These are phyloP conservation scores for Chamaecyparis obtusa DNA, from an alignment of 75 land plant genomes.

Conservation along the genomic window DNA sequence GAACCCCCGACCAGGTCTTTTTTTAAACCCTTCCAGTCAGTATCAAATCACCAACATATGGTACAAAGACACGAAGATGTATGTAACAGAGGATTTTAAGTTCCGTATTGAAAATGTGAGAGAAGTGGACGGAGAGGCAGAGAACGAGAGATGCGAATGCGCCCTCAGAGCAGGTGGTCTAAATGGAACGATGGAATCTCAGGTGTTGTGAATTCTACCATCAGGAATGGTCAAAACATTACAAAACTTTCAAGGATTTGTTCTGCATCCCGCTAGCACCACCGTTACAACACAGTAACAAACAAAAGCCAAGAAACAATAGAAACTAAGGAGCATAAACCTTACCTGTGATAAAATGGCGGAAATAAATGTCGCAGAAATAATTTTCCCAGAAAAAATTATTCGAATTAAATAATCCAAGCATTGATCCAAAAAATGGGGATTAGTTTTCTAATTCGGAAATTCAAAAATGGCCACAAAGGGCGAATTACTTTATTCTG, in stretches of 20 bases:
- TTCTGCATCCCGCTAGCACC: background rate
- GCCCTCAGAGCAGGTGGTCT: background rate
- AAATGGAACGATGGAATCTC: background rate
- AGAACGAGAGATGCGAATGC: background rate
- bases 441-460: too few relatives aligned
- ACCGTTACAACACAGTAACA: background rate
- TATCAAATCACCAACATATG: background rate
- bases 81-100: background rate
- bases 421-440: too few relatives aligned
- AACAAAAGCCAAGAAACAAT: background rate
- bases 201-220: background rate
- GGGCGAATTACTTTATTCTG: too few relatives aligned
- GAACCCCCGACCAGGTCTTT: background rate
- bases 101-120: background rate
- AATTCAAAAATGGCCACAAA: too few relatives aligned
- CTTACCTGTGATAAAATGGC: background rate
- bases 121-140: background rate
- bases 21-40: background rate
- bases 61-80: background rate
- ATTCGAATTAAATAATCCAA: too few relatives aligned
- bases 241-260: background rate
- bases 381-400: too few relatives aligned
- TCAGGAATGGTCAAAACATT: background rate
- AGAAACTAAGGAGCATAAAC: background rate
- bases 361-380: too few relatives aligned